phyloP scores from a whole-genome alignment of 2,329 filamentous ascomycete genomes.

The Colletotrichum lentis region DNA sequence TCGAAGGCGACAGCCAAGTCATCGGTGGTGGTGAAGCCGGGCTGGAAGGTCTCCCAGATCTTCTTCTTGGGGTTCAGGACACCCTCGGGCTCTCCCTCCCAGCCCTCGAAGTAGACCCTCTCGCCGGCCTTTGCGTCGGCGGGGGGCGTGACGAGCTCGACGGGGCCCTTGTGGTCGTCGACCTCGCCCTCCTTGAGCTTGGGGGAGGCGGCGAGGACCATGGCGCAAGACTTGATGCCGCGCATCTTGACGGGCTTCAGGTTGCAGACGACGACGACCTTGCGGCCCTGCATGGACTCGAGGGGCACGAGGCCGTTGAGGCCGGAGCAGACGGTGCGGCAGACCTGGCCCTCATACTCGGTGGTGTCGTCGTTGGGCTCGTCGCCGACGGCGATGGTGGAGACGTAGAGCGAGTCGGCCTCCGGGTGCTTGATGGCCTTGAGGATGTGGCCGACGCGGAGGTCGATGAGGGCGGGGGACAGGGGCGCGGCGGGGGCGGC shows the following conservation, averaged over 20 bases:
- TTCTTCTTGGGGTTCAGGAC: constrained; percentile 99
- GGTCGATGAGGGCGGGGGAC: constrained; percentile 87
- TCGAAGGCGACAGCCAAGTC: constrained; percentile 86
- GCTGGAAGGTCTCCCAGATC: constrained; percentile 96
- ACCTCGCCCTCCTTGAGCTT: constrained; percentile 80
- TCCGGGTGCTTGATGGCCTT: constrained; percentile 96
- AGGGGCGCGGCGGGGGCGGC: constrained; percentile 76
- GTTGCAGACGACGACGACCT: constrained; percentile 95
- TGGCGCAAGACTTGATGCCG: constrained; percentile 78
- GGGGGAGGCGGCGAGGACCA: constrained; percentile 97
- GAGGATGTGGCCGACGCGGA: constrained; percentile 95
- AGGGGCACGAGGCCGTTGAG: constrained; percentile 92
- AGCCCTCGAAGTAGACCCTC: constrained; percentile 92
- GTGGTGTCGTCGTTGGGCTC: constrained; percentile 86
- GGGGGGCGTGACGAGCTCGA: constrained; percentile 90
- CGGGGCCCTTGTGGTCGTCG: constrained; percentile 85
- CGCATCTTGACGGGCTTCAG: constrained; percentile 99
- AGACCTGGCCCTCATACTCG: constrained; percentile 89
- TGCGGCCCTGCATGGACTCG: constrained; percentile 95
- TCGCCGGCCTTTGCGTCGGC: constrained; percentile 82
- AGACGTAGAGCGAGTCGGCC: constrained; percentile 94
- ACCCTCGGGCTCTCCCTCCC: constrained; percentile 90
- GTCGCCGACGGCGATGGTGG: constrained; percentile 94
- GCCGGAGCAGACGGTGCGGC: constrained; percentile 95
- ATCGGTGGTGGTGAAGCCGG: constrained; percentile 91